Percentiles rank a stretch among this genome's conserved stretches.
These are phyloP conservation scores for Talaromyces wortmannii DNA, from an alignment of 495 filamentous ascomycete genomes.

Conservation along the genomic window DNA sequence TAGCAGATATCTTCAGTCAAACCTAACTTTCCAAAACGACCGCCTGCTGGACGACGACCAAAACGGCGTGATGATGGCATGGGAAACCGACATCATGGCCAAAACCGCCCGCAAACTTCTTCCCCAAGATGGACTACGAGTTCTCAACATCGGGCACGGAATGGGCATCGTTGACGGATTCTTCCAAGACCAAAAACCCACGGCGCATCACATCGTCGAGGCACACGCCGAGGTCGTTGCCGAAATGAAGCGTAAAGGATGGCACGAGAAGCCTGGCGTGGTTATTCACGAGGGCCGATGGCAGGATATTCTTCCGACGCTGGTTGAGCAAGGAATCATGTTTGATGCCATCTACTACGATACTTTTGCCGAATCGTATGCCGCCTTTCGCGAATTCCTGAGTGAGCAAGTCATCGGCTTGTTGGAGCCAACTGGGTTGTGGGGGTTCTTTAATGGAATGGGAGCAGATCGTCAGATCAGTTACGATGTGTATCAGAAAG, in stretches of 20 bases:
- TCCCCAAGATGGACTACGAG: slow-evolving; percentile 51
- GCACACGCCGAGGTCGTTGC: slow-evolving; percentile 78
- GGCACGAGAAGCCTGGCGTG: slow-evolving; percentile 58
- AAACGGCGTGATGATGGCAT: slow-evolving; percentile 97
- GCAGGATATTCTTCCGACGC: slow-evolving; percentile 71
- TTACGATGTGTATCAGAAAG: slow-evolving; percentile 93
- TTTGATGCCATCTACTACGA: slow-evolving; percentile 98
- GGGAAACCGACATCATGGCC: slow-evolving; percentile 90
- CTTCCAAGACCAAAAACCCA: slow-evolving; percentile 61
- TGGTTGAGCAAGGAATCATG: slow-evolving; percentile 60
- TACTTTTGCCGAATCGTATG: slow-evolving; percentile 92
- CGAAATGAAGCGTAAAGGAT: slow-evolving; percentile 56
- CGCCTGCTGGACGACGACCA: slow-evolving; percentile 71
- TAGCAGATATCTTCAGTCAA: slow-evolving; percentile 68
- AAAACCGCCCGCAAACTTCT: slow-evolving; percentile 60
- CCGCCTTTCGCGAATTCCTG: slow-evolving; percentile 80
- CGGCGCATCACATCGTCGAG: slow-evolving; percentile 81
- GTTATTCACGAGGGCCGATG: slow-evolving; percentile 67
- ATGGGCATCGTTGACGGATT: slow-evolving; percentile 94
- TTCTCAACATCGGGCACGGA: slow-evolving; percentile 90
- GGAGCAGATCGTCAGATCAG: slow-evolving; percentile 88
- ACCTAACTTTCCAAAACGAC: slow-evolving; percentile 64
- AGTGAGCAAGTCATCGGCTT: slow-evolving; percentile 76
- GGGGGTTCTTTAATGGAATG: slow-evolving; percentile 93
- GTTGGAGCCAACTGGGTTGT: slow-evolving; percentile 64